These are phyloP conservation scores for Zelopaecilomyces penicillatus DNA, from an alignment of 2,329 filamentous ascomycete species.

Conservation along the genomic window DNA sequence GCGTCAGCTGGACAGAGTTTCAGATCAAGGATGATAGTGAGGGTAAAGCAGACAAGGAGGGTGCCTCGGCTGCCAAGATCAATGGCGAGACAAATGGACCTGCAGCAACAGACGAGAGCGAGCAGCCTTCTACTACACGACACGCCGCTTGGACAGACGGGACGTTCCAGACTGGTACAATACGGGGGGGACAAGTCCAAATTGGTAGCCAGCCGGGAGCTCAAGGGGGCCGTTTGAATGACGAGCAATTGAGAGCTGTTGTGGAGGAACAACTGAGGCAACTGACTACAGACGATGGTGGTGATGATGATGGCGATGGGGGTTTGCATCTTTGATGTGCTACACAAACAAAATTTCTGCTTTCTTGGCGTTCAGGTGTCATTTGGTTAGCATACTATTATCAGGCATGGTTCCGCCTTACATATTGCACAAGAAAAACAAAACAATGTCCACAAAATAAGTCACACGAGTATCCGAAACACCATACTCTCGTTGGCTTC, in stretches of 20 bases:
- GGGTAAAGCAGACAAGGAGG: conserved; percentile 20
- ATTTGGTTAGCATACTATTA: background rate
- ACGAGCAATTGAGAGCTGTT: conserved; percentile 49
- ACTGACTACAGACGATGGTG: conserved; percentile 31
- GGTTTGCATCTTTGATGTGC: conserved; percentile 51
- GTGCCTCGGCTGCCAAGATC: conserved; percentile 5
- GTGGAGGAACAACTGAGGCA: conserved; percentile 47
- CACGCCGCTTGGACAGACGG: conserved; percentile 52
- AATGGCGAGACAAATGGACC: conserved; percentile 11
- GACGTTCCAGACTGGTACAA: conserved; percentile 53
- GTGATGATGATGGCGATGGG: conserved; percentile 38
- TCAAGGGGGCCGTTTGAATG: conserved; percentile 39
- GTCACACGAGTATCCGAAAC: too few species aligned
- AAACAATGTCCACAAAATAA: too few species aligned
- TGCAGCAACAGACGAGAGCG: conserved; percentile 3
- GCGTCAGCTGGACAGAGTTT: conserved; percentile 50
- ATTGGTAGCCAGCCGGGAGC: conserved; percentile 27
- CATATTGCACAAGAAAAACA: too few species aligned
- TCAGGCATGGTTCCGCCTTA: too few species aligned
- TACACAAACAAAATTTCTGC: background rate
- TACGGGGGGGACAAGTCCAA: conserved; percentile 42
- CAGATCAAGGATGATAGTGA: conserved; percentile 35
- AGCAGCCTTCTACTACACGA: conserved; percentile 6
- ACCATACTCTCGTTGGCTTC: too few species aligned
- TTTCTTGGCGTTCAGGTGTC: conserved; percentile 17